Percentiles rank a stretch among this genome's conserved stretches.
These are phyloP conservation scores for Penicillium thymicola DNA, from an alignment of 2,329 filamentous ascomycete species.

Conservation along the genomic window DNA sequence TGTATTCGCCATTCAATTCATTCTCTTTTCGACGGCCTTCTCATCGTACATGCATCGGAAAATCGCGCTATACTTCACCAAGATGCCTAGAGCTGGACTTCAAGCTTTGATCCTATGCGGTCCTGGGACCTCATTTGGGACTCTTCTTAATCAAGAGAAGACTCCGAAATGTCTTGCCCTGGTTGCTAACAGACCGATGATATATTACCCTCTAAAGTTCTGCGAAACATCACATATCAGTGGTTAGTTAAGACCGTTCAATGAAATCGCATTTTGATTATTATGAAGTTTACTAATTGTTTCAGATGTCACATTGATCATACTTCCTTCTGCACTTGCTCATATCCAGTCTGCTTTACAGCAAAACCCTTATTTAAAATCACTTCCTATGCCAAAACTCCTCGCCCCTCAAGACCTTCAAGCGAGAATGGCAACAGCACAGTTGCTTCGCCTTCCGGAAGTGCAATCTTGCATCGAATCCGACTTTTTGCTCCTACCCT, in stretches of 20 bases:
- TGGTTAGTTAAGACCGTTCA: not conserved
- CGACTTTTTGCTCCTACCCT: not conserved
- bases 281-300: not conserved
- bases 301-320: constrained; percentile 1
- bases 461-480: not conserved
- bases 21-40: not conserved
- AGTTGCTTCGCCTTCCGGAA: not conserved
- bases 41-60: not conserved
- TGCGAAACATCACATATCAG: not conserved
- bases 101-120: constrained; percentile 2
- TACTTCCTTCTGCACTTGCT: not conserved
- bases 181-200: constrained; percentile 1
- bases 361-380: not conserved
- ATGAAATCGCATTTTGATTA: no score
- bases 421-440: not conserved
- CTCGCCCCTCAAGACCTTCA: not conserved
- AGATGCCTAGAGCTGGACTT: not conserved
- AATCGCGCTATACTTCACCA: not conserved
- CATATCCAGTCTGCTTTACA: not conserved
- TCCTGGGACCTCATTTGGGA: not conserved
- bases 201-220: not conserved
- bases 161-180: constrained; percentile 1
- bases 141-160: not conserved
- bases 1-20: not conserved
- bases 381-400: not conserved